phyloP scores from a whole-genome alignment of 106 monocot genomes.

The Acorus calamus region DNA sequence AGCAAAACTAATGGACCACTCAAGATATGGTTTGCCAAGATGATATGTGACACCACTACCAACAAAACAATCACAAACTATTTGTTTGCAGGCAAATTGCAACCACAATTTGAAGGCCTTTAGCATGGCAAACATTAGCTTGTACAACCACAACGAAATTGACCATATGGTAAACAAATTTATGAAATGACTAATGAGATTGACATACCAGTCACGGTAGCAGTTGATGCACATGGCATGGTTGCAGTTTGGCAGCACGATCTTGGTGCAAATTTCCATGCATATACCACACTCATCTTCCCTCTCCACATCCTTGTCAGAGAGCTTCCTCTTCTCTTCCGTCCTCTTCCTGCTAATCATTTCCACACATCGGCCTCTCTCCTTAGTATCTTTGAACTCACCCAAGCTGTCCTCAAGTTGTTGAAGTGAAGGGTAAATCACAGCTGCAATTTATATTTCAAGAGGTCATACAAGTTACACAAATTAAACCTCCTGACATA shows the following conservation, averaged over 20 bases:
- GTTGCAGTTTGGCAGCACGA: conserved; percentile 82
- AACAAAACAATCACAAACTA: no score
- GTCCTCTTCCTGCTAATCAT: conserved; percentile 25
- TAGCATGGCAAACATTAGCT: no score
- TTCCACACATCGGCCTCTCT: conserved; percentile 21
- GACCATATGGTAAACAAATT: background rate
- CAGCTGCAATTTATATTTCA: conserved; percentile 28
- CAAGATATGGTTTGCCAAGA: no score
- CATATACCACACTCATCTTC: conserved; percentile 83
- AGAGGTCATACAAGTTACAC: no score
- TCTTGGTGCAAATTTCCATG: conserved; percentile 79
- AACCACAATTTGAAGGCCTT: no score
- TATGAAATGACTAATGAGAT: background rate
- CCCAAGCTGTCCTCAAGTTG: conserved; percentile 51
- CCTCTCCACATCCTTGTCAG: conserved; percentile 47
- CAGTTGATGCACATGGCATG: conserved; percentile 98
- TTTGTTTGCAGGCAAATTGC: no score
- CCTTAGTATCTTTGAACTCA: conserved; percentile 29
- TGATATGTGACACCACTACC: no score
- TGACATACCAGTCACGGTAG: conserved; percentile 67
- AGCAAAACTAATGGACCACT: no score
- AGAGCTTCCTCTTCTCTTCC: conserved; percentile 31
- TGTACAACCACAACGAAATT: no score
- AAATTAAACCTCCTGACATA: no score
- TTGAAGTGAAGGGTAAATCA: conserved; percentile 75